Evolutionary conservation across 148 eudicot genomes (phyloP).

Genomic region (Rhododendron griersonianum): DNA sequence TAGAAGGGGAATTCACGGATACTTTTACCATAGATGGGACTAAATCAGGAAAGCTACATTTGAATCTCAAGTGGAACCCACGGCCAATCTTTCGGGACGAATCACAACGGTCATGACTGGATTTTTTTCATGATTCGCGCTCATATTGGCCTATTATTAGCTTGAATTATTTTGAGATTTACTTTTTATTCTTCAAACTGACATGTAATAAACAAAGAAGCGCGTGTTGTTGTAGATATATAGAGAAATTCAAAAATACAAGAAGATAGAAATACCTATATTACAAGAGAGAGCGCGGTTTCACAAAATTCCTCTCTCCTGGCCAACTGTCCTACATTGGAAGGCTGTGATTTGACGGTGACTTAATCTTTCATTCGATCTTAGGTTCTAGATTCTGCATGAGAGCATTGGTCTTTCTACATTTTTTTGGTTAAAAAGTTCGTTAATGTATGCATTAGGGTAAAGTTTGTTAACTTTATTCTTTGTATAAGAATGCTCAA

Average conservation of each 20-base stretch:
- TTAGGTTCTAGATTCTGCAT: no score
- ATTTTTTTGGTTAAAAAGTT: no score
- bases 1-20: slow-evolving; percentile 67
- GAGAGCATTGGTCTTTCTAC: no score
- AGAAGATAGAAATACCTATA: neutral
- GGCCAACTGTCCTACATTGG: no score
- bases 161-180: neutral
- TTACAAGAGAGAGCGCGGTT: no score
- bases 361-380: no score
- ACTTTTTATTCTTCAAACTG: neutral
- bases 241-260: neutral
- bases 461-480: no score
- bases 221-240: neutral
- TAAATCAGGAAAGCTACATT: slow-evolving; percentile 44
- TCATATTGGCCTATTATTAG: neutral
- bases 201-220: neutral
- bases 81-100: slow-evolving; percentile 50
- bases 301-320: no score
- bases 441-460: no score
- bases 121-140: neutral
- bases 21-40: slow-evolving; percentile 47
- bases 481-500: neutral
- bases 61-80: slow-evolving; percentile 64
- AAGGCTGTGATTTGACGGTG: no score
- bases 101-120: neutral